These are phyloP conservation scores for Vitis hybrid DNA, from an alignment of 177 flowering plant species.

Conservation along the genomic window DNA sequence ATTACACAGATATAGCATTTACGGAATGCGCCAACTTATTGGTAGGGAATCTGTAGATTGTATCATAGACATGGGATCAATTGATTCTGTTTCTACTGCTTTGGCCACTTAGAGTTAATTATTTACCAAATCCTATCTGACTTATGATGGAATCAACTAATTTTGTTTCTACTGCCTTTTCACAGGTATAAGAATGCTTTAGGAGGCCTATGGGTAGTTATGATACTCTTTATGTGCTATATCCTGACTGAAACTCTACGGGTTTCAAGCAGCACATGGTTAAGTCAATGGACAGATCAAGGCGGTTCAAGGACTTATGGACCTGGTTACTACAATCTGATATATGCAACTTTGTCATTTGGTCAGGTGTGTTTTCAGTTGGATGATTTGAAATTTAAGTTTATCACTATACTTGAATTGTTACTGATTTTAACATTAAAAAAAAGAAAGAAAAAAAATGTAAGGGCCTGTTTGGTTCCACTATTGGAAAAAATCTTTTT, in stretches of 20 bases:
- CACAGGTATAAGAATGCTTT: slow-evolving; percentile 84
- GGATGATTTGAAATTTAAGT: neutral
- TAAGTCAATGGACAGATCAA: slow-evolving; percentile 88
- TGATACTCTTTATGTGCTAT: slow-evolving; percentile 68
- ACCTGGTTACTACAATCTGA: slow-evolving; percentile 61
- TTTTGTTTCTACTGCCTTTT: neutral
- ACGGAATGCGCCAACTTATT: too few relatives aligned
- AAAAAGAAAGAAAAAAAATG: too few relatives aligned
- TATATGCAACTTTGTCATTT: slow-evolving; percentile 73
- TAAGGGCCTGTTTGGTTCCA: too few relatives aligned
- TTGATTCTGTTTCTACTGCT: neutral
- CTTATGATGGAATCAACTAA: neutral
- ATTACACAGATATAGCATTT: too few relatives aligned
- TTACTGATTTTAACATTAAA: too few relatives aligned
- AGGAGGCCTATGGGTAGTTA: slow-evolving; percentile 85
- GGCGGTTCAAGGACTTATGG: slow-evolving; percentile 44
- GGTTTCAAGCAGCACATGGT: slow-evolving; percentile 93
- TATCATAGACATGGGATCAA: too few relatives aligned
- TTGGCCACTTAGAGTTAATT: neutral
- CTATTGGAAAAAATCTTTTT: too few relatives aligned
- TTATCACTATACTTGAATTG: neutral
- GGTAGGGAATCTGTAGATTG: too few relatives aligned
- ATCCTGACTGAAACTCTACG: slow-evolving; percentile 66
- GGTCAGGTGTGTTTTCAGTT: slow-evolving; percentile 58
- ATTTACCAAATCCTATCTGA: neutral